Conservation (phyloP, 2,329 filamentous ascomycete species). For the Lecanicillium sp. region DNA sequence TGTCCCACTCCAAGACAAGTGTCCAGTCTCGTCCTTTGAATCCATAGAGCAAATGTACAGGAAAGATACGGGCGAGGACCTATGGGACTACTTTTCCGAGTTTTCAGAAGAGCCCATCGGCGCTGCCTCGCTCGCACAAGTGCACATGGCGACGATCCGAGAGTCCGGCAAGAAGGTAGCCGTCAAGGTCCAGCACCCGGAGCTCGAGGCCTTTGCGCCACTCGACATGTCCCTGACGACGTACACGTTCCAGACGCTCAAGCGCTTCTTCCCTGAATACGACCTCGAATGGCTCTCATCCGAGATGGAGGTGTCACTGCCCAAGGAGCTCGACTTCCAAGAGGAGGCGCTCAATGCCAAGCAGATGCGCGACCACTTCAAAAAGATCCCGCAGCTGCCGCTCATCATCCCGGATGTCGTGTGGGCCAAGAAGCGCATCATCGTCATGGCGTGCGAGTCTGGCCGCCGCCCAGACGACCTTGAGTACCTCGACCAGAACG, state of each 20-base stretch:
- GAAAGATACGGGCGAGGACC: constrained; percentile 68
- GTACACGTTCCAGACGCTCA: constrained; percentile 84
- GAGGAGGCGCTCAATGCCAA: constrained; percentile 80
- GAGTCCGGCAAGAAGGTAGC: constrained; percentile 81
- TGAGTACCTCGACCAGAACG: constrained; percentile 72
- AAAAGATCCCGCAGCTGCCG: constrained; percentile 63
- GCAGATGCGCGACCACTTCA: constrained; percentile 74
- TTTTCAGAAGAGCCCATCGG: constrained; percentile 79
- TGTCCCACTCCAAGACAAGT: constrained; percentile 90
- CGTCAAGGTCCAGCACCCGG: constrained; percentile 93
- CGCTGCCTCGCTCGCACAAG: constrained; percentile 88
- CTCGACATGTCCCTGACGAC: constrained; percentile 80
- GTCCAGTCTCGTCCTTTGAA: constrained; percentile 82
- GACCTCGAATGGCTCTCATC: constrained; percentile 92
- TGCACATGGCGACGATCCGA: constrained; percentile 79
- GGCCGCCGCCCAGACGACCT: constrained; percentile 86
- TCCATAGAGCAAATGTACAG: constrained; percentile 84
- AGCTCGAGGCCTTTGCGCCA: constrained; percentile 80
- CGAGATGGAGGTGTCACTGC: constrained; percentile 87
- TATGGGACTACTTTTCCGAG: constrained; percentile 78
- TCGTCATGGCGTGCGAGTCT: constrained; percentile 92
- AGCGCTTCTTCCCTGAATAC: constrained; percentile 93
- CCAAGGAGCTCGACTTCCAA: constrained; percentile 84
- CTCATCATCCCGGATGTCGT: constrained; percentile 83
- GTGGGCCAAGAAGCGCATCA: constrained; percentile 80